Percentiles rank a stretch among this genome's conserved stretches.
Evolutionary conservation across 345 rosid species (phyloP).

Genomic region (Populus davidiana): DNA sequence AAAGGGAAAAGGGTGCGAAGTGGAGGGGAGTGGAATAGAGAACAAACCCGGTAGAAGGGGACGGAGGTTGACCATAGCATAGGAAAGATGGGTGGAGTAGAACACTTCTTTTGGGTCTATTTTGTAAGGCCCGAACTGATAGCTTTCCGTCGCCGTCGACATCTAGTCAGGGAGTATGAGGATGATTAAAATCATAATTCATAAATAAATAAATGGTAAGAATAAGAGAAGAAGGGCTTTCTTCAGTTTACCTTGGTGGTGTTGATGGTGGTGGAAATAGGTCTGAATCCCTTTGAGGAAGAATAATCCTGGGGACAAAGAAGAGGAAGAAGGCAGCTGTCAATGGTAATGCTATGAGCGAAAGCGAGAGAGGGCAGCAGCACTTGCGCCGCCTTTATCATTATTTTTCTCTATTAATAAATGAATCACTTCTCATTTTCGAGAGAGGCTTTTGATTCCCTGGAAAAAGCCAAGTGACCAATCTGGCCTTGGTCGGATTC

Average conservation of each 20-base stretch:
- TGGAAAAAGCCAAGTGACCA: not conserved
- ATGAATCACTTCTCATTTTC: not conserved
- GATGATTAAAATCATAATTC: not conserved
- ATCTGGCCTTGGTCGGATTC: not conserved
- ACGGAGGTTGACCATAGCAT: conserved; percentile 84
- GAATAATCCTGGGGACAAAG: not conserved
- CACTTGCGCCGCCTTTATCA: not conserved
- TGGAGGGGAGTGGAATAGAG: not conserved
- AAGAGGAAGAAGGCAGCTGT: not conserved
- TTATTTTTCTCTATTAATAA: too few relatives aligned
- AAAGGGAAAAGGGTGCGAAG: not conserved
- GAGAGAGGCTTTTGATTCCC: not conserved
- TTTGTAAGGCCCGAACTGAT: conserved; percentile 63
- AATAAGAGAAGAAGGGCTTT: not conserved
- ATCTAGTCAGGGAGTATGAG: not conserved
- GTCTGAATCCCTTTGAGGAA: not conserved
- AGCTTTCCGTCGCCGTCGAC: conserved; percentile 25
- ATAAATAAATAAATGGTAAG: not conserved
- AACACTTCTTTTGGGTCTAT: conserved; percentile 75
- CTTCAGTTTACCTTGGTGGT: not conserved
- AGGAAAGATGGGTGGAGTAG: conserved; percentile 64
- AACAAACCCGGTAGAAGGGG: conserved; percentile 74
- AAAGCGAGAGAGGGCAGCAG: not conserved
- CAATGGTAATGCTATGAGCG: not conserved
- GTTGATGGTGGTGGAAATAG: not conserved